phyloP scores from a whole-genome alignment of 2,329 filamentous ascomycete species.

The Aspergillus udagawae region DNA sequence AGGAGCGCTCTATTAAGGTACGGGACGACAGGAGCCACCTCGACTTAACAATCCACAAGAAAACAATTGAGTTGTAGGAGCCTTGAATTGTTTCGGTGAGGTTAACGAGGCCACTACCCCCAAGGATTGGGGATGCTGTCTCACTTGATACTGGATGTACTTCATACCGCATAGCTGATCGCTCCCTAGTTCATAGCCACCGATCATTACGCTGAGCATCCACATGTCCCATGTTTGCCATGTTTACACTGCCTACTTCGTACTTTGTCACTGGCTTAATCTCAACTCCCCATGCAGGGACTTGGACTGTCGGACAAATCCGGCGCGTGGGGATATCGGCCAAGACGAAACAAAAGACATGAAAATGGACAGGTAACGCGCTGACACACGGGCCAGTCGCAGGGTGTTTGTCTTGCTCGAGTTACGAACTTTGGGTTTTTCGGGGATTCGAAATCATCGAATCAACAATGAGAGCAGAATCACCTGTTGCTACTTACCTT shows the following conservation, averaged over 20 bases:
- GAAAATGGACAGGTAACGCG: neutral
- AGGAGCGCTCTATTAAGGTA: neutral
- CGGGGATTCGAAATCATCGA: neutral
- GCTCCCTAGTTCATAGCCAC: neutral
- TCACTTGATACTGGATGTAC: neutral
- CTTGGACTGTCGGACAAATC: neutral
- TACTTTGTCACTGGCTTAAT: neutral
- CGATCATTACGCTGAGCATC: neutral
- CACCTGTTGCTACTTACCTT: neutral
- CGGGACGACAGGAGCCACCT: neutral
- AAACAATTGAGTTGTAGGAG: neutral
- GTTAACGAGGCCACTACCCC: neutral
- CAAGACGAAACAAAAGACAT: neutral
- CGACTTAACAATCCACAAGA: neutral
- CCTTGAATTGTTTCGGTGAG: neutral
- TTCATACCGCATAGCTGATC: neutral
- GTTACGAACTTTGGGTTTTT: neutral
- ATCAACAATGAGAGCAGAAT: neutral
- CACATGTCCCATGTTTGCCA: neutral
- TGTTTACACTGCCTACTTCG: neutral
- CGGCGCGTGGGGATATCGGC: neutral
- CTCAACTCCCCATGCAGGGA: neutral
- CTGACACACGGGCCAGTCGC: neutral
- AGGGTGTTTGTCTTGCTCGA: neutral
- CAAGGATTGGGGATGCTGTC: neutral